Evolutionary conservation across 495 filamentous ascomycete species (phyloP).

Genomic region (Trichocladium antarcticum): DNA sequence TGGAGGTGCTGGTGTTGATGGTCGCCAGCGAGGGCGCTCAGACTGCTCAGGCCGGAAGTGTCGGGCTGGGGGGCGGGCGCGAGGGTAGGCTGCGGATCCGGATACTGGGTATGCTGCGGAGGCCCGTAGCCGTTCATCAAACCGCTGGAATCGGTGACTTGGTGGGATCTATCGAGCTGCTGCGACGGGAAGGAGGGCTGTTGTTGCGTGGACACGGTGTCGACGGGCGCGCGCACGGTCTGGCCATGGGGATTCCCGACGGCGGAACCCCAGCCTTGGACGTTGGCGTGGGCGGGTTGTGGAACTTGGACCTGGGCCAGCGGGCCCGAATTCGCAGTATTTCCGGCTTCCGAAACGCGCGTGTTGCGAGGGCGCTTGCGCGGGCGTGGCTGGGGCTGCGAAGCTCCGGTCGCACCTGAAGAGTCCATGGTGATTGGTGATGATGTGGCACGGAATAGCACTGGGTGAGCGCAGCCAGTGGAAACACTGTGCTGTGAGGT

Average conservation of each 20-base stretch:
- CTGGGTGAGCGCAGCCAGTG: neutral
- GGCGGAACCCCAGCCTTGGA: conserved; percentile 18
- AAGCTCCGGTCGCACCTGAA: conserved; percentile 10
- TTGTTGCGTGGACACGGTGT: conserved; percentile 24
- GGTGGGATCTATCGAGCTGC: conserved; percentile 26
- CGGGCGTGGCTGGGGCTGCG: conserved; percentile 22
- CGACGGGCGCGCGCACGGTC: conserved; percentile 24
- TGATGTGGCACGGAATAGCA: neutral
- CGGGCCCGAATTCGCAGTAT: conserved; percentile 15
- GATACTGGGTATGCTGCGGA: conserved; percentile 22
- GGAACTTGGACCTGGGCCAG: conserved; percentile 4
- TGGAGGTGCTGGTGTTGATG: conserved; percentile 19
- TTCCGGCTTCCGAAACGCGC: conserved; percentile 21
- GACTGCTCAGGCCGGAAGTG: conserved; percentile 15
- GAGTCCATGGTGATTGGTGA: conserved; percentile 16
- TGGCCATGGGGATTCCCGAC: conserved; percentile 13
- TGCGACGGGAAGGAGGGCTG: conserved; percentile 23
- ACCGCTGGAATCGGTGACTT: conserved; percentile 22
- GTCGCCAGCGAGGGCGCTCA: conserved; percentile 20
- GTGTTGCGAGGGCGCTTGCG: conserved; percentile 21
- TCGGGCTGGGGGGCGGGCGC: conserved; percentile 19
- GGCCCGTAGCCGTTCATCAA: conserved; percentile 27
- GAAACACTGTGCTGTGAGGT: conserved; percentile 11
- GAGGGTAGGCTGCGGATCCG: conserved; percentile 21
- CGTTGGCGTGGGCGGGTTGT: conserved; percentile 7